Percentiles rank a stretch among this genome's conserved stretches.
phyloP scores from a whole-genome alignment of 768 basidiomycete species.

The Lepiota venenata region DNA sequence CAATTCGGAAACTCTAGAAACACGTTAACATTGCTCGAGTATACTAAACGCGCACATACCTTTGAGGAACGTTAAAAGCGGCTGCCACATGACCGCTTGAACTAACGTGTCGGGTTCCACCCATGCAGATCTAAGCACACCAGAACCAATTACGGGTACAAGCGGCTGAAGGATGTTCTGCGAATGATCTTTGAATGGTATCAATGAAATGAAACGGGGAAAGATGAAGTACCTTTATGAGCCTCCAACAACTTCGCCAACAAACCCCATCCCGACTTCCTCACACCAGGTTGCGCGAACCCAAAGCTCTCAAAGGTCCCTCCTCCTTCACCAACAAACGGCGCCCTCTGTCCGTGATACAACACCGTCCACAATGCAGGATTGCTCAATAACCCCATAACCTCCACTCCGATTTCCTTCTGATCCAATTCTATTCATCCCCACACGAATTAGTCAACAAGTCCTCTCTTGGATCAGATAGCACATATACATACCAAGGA shows the following conservation, averaged over 20 bases:
- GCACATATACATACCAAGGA: constrained; percentile 45
- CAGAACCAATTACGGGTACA: constrained; percentile 48
- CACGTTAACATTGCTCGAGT: not conserved
- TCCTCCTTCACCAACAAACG: constrained; percentile 27
- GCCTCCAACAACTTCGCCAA: constrained; percentile 41
- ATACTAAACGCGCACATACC: constrained; percentile 35
- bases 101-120: constrained; percentile 71
- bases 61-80: constrained; percentile 67
- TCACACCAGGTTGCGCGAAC: constrained; percentile 63
- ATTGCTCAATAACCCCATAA: constrained; percentile 41
- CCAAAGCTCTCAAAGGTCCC: constrained; percentile 46
- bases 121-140: constrained; percentile 63
- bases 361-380: constrained; percentile 60
- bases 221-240: constrained; percentile 38
- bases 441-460: not conserved
- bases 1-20: constrained; percentile 55
- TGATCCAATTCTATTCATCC: constrained; percentile 1
- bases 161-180: constrained; percentile 24
- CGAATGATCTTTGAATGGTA: not conserved
- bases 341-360: constrained; percentile 37
- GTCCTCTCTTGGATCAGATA: not conserved
- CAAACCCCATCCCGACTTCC: constrained; percentile 66
- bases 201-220: not conserved
- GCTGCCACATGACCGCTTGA: constrained; percentile 64
- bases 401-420: constrained; percentile 20